A percentile compares a stretch with the other conserved stretches of the same genome.
phyloP scores from a whole-genome alignment of 164 flowering plant genomes.

The Tetracentron sinense region DNA sequence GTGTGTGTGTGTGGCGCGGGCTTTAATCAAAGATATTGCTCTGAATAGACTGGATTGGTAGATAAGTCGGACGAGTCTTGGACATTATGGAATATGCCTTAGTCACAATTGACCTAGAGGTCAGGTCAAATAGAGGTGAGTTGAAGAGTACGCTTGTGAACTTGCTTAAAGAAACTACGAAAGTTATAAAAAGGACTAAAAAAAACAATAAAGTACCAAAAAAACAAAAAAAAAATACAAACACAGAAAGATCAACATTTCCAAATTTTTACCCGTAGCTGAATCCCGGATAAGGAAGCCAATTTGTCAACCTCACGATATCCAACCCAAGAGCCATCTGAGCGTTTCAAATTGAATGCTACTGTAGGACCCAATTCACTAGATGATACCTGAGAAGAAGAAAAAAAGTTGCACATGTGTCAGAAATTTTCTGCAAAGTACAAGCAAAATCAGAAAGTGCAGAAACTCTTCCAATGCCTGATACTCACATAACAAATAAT shows the following conservation, averaged over 20 bases:
- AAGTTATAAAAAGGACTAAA: too few relatives aligned
- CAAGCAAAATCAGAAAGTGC: neutral
- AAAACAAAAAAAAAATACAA: neutral
- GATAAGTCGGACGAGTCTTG: too few relatives aligned
- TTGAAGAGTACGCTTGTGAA: too few relatives aligned
- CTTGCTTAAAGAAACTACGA: too few relatives aligned
- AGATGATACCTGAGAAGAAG: conserved; percentile 28
- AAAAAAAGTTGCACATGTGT: neutral
- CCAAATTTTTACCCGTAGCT: conserved; percentile 62
- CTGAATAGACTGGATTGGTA: too few relatives aligned
- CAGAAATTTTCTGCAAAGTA: neutral
- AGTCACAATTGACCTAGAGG: too few relatives aligned
- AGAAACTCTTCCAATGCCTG: neutral
- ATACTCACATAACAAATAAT: neutral
- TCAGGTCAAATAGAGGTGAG: too few relatives aligned
- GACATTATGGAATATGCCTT: too few relatives aligned
- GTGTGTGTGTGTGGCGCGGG: too few relatives aligned
- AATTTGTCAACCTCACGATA: conserved; percentile 91
- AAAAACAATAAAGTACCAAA: neutral
- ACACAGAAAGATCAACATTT: neutral
- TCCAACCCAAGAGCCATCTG: conserved; percentile 92
- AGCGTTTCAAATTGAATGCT: conserved; percentile 79
- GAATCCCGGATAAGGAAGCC: conserved; percentile 87
- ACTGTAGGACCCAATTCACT: conserved; percentile 57
- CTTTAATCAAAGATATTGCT: too few relatives aligned